Evolutionary conservation across 208 protist species (phyloP), one percentile per base, ranked within the genome.

Genomic region (Trypanosoma brucei): DNA sequence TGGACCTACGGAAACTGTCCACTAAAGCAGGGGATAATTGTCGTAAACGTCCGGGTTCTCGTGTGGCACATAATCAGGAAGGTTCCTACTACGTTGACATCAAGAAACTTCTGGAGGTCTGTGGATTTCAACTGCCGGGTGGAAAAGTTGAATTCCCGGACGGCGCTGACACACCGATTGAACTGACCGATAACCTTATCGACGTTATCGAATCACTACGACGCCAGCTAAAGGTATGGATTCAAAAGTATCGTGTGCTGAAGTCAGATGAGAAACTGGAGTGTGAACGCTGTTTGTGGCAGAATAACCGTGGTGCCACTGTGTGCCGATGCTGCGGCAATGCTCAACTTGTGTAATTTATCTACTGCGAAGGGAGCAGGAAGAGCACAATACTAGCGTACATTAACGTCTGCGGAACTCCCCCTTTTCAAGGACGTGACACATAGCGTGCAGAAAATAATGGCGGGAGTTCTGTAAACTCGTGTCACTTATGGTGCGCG

Each of bases 241-340:
- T 79, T 13, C 75, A 76, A 33, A 82, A 87, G 55, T 90, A 86
- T 45, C 38, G 78, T 3, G 77, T 89, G 13, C 67, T 93, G 0
- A 78, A 76, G 37, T 22, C 45, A 3, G 74, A 88, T 0, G 79
- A 80, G 51, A 86, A 87, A 59, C 40, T 90, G 9, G 83, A 93
- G 69, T 93, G 86, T 54, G 86, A 90, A 58, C 65, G 69, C 46
- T 89, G 86, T 59, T 75, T 54, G 14, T 91, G 83, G 82, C 66
- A 65, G 55, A 91, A 89, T 49, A 62, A 55, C 37, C 68, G 68
- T 42, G 74, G 84, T 8, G 66, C 70, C 22, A 64, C 45, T 3
- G 62, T 72, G 48, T 93, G 86, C 58, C 62, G 74, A 30, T 93
- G 86, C 72, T 90, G 86, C 53, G 83, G 81, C 0, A 74, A 86